Conservation (phyloP, 2,329 filamentous ascomycete species). For the Periconia sp. region DNA sequence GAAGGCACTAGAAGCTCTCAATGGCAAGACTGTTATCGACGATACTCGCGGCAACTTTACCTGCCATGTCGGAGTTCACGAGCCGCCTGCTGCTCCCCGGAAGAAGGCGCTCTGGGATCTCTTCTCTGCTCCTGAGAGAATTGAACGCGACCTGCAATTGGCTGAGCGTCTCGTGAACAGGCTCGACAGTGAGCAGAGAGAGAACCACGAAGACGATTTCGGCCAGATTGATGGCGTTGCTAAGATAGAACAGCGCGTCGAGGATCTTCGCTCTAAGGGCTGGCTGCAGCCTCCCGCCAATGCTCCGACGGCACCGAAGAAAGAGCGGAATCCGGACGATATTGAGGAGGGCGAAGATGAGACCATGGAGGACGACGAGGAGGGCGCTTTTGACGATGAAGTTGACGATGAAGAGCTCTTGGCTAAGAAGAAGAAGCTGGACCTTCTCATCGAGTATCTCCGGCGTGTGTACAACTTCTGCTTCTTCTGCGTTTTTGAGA, state of each 20-base stretch:
- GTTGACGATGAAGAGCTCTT: constrained; percentile 88
- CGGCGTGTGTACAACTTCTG: constrained; percentile 98
- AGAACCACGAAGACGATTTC: constrained; percentile 60
- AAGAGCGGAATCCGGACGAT: constrained; percentile 66
- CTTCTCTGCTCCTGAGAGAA: constrained; percentile 91
- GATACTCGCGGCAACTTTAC: constrained; percentile 94
- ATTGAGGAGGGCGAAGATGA: constrained; percentile 77
- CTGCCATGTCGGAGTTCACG: constrained; percentile 95
- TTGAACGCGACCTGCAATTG: constrained; percentile 86
- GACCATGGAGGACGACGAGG: constrained; percentile 67
- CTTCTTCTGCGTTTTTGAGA: constrained; percentile 99
- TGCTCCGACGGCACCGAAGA: constrained; percentile 60
- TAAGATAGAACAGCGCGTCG: constrained; percentile 86
- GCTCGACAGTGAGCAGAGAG: constrained; percentile 83
- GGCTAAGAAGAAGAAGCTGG: constrained; percentile 94
- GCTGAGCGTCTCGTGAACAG: constrained; percentile 82
- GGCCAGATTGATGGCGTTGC: constrained; percentile 66
- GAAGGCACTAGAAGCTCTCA: constrained; percentile 90
- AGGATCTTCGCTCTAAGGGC: constrained; percentile 77
- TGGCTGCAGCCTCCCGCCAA: constrained; percentile 72
- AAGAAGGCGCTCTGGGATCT: constrained; percentile 98
- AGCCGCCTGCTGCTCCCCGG: constrained; percentile 80
- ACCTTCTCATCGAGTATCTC: constrained; percentile 94
- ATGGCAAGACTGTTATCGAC: constrained; percentile 96
- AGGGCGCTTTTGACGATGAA: constrained; percentile 73